Evolutionary conservation across 1,284 basidiomycete species (phyloP).

Genomic region (Austroboletus novae-zelandiae): DNA sequence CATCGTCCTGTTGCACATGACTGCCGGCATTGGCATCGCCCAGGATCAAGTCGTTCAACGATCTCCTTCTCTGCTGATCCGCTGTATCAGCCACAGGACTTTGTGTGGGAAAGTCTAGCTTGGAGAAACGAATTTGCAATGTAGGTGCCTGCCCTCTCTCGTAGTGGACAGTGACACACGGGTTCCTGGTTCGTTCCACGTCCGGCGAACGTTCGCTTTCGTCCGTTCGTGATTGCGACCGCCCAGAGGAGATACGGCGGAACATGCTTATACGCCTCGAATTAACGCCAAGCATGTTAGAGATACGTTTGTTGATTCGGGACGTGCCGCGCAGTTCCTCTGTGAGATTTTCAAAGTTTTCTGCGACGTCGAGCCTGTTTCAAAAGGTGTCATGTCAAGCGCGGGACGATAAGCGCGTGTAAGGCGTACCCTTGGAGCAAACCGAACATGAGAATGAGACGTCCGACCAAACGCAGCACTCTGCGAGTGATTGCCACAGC

Average conservation of each 20-base stretch:
- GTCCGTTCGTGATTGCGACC: neutral
- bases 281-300: conserved; percentile 48
- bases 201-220: neutral
- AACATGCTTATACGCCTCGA: conserved; percentile 44
- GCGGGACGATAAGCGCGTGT: neutral
- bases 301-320: conserved; percentile 28
- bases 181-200: conserved; percentile 17
- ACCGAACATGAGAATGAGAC: conserved; percentile 57
- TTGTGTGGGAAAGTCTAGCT: conserved; percentile 45
- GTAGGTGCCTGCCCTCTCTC: conserved; percentile 50
- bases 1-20: neutral
- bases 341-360: conserved; percentile 42
- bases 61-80: conserved; percentile 15
- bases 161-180: conserved; percentile 56
- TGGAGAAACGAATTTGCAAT: conserved; percentile 62
- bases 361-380: conserved; percentile 41
- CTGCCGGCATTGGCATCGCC: conserved; percentile 1
- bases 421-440: conserved; percentile 58
- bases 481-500: conserved; percentile 52
- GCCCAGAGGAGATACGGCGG: conserved; percentile 37
- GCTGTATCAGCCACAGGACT: conserved; percentile 31
- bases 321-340: conserved; percentile 34
- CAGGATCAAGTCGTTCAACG: conserved; percentile 10
- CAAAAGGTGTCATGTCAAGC: conserved; percentile 1
- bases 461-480: conserved; percentile 51